A percentile compares a stretch with the other conserved stretches of the same genome.
Evolutionary conservation across 2,329 filamentous ascomycete species (phyloP).

Genomic region (Fusarium sp.): DNA sequence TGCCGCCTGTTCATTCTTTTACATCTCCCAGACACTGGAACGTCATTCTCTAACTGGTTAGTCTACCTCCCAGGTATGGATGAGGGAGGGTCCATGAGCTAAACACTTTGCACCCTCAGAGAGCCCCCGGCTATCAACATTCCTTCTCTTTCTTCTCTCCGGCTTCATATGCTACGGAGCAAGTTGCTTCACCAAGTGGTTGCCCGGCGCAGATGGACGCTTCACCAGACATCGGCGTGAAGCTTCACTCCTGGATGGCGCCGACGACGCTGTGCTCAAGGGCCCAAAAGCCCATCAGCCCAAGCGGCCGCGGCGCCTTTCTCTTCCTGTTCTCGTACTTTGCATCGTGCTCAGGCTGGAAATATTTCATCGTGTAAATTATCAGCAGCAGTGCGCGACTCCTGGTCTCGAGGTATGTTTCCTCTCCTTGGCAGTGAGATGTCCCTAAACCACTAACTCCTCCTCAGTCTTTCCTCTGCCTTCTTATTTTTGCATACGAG

Average conservation of each 20-base stretch:
- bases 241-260: slow-evolving; percentile 39
- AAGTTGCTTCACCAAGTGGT: slow-evolving; percentile 62
- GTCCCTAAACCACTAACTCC: slow-evolving; percentile 15
- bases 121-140: slow-evolving; percentile 64
- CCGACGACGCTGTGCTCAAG: slow-evolving; percentile 51
- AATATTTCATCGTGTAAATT: slow-evolving; percentile 62
- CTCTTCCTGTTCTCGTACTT: slow-evolving; percentile 60
- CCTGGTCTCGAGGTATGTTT: slow-evolving; percentile 64
- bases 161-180: slow-evolving; percentile 59
- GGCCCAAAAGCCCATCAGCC: slow-evolving; percentile 57
- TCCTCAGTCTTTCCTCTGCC: slow-evolving; percentile 63
- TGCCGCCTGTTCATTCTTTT: slow-evolving; percentile 64
- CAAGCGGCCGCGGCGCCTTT: slow-evolving; percentile 63
- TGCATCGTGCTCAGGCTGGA: slow-evolving; percentile 65
- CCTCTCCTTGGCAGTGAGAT: neutral
- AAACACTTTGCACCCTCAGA: slow-evolving; percentile 53
- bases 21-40: slow-evolving; percentile 63
- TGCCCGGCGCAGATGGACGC: slow-evolving; percentile 64
- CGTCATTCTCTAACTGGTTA: slow-evolving; percentile 66
- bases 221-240: slow-evolving; percentile 55
- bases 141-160: slow-evolving; percentile 64
- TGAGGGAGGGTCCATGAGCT: slow-evolving; percentile 14
- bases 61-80: slow-evolving; percentile 17
- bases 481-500: slow-evolving; percentile 63
- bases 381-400: slow-evolving; percentile 66